Conservation (phyloP, 495 filamentous ascomycete genomes). For the Rostrohypoxylon terebratum region DNA sequence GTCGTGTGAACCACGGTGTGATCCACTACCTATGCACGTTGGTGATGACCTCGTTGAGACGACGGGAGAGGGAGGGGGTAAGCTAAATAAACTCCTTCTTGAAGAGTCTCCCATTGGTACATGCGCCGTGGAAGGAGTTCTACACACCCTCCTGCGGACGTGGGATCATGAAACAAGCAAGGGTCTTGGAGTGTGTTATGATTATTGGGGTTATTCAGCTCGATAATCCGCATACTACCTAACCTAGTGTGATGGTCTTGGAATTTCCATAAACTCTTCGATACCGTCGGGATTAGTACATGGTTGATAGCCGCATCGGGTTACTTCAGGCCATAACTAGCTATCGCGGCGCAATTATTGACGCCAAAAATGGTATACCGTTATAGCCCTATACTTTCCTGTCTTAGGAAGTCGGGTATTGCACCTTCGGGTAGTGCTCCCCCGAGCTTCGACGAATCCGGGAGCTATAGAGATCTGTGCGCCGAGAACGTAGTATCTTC, state of each 20-base stretch:
- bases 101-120: constrained; percentile 25
- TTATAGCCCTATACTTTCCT: constrained; percentile 17
- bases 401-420: constrained; percentile 39
- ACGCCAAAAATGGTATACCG: constrained; percentile 20
- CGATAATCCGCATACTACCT: constrained; percentile 24
- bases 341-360: constrained; percentile 2
- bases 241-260: constrained; percentile 10
- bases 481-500: constrained; percentile 3
- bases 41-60: constrained; percentile 11
- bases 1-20: constrained; percentile 22
- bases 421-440: constrained; percentile 36
- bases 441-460: constrained; percentile 15
- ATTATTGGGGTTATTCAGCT: constrained; percentile 34
- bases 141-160: constrained; percentile 36
- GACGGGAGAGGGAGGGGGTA: constrained; percentile 20
- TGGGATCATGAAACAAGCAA: constrained; percentile 42
- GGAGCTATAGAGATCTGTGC: constrained; percentile 6
- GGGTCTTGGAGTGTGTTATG: constrained; percentile 28
- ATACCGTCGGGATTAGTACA: constrained; percentile 5
- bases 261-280: background rate
- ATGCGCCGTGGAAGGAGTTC: constrained; percentile 34
- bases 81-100: constrained; percentile 20
- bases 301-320: background rate
- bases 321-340: constrained; percentile 2
- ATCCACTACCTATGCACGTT: constrained; percentile 32